A percentile compares a stretch with the other conserved stretches of the same genome.
These are phyloP conservation scores for Jatropha curcas DNA, from an alignment of 345 rosid species.

Conservation along the genomic window DNA sequence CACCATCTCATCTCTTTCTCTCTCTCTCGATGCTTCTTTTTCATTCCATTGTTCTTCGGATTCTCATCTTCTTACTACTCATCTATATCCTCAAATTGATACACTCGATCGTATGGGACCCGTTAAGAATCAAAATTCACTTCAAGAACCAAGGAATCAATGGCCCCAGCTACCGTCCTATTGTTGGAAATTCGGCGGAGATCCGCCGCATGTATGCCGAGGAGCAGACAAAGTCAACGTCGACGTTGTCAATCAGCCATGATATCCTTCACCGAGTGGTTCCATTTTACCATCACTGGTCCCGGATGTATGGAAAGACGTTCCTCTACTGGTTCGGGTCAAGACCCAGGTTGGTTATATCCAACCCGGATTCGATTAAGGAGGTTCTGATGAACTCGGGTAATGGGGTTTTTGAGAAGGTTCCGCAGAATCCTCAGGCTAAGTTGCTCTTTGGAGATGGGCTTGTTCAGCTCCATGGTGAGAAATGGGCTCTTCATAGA, in stretches of 20 bases:
- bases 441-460: constrained; percentile 64
- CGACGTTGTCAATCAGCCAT: constrained; percentile 31
- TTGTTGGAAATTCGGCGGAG: constrained; percentile 65
- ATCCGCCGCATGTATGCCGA: constrained; percentile 39
- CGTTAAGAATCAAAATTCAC: constrained; percentile 53
- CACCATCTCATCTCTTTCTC: neutral
- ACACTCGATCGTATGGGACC: constrained; percentile 49
- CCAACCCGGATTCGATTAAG: constrained; percentile 63
- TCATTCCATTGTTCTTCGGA: constrained; percentile 25
- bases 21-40: constrained; percentile 8
- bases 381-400: constrained; percentile 47
- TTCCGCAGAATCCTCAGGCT: constrained; percentile 52
- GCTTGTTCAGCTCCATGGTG: constrained; percentile 62
- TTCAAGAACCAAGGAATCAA: constrained; percentile 48
- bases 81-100: constrained; percentile 36
- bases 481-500: constrained; percentile 67
- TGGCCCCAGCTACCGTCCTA: constrained; percentile 60
- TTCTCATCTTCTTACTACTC: constrained; percentile 21
- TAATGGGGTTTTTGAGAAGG: constrained; percentile 45
- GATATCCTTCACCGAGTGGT: constrained; percentile 44
- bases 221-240: constrained; percentile 46
- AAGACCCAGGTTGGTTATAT: constrained; percentile 56
- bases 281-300: constrained; percentile 66
- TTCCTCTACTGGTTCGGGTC: constrained; percentile 82
- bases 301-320: constrained; percentile 51